Conservation (phyloP, 2,329 filamentous ascomycete species). For the Venturia asperata region DNA sequence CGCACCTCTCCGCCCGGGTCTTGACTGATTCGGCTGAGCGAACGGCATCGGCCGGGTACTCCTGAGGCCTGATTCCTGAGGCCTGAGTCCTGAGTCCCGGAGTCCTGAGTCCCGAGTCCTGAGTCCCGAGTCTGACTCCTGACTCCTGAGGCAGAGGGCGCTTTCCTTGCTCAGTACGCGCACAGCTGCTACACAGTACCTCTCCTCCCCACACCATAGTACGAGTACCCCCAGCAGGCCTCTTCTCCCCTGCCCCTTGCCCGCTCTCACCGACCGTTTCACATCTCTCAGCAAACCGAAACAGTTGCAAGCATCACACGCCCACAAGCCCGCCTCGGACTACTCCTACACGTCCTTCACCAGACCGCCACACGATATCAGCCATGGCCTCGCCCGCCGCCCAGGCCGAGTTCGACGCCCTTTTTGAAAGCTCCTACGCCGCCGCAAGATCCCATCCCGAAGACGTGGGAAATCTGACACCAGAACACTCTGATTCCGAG, state of each 20-base stretch:
- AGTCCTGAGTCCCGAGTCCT: no score
- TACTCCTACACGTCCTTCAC: not conserved
- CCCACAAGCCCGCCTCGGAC: not conserved
- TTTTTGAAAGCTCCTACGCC: conserved; percentile 32
- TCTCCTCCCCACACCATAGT: no score
- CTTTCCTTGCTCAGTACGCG: not conserved
- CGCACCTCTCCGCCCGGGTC: no score
- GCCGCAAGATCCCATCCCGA: conserved; percentile 40
- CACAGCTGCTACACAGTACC: no score
- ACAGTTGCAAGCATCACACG: conserved; percentile 1
- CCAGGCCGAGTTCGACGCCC: conserved; percentile 46
- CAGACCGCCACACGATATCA: not conserved
- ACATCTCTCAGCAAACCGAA: no score
- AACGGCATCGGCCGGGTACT: no score
- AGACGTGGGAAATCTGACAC: conserved; percentile 30
- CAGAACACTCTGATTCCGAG: conserved; percentile 22
- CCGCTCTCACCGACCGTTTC: not conserved
- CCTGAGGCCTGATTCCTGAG: no score
- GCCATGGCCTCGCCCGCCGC: conserved; percentile 30
- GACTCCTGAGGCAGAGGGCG: no score
- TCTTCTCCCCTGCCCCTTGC: not conserved
- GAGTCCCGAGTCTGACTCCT: no score
- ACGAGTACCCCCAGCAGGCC: not conserved
- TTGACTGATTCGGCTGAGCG: no score
- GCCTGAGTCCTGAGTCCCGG: no score